Base-by-base conservation (phyloP, 75 land plant species). In the Selaginella tamariscina region DNA sequence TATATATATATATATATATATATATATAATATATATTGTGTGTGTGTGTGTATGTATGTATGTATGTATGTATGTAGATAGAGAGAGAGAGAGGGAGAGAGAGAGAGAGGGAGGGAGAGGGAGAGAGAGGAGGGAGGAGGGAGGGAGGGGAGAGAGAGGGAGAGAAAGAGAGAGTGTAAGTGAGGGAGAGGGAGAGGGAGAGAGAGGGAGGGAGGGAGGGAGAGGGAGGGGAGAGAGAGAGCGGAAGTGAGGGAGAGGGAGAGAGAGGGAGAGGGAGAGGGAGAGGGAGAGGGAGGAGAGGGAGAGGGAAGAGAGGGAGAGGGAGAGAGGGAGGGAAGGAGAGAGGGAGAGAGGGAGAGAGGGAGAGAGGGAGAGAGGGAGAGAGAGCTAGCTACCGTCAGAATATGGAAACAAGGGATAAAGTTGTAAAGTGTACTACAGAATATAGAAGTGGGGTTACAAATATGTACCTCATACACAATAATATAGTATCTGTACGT, bases 111-210 rank as follows among this genome's bases (percentile, higher is more conserved):
- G 54, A 49, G 54, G 54, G 54, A 49, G 54, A 49, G 11, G 54
- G 54, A 11, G 54, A 49, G 54, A 20, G 20, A 20, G 54, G 54
- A 49, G 54, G 54, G 54, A 49, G 20, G 54, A 20, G 11, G 54
- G 54, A 49, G 54, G 54, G 54, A 49, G 54, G 54, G 54, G 20
- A 20, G 54, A 49, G 54, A 20, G 54, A 49, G 54, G 54, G 54
- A 20, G 54, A 49, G 54, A 49, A 20, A 49, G 54, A 20, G 54
- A 49, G 54, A 20, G 20, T 11, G 54, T 49, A 20, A 49, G 54
- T 49, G 54, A 49, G 11, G 54, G 54, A 49, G 54, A 20, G 20
- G 54, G 54, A 11, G 54, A 20, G 54, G 54, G 20, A 20, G 54
- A 20, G 20, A 20, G 54, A 11, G 54, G 54, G 20, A 20, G 54